A percentile compares a stretch with the other conserved stretches of the same genome.
These are phyloP conservation scores for Boechera divaricarpa DNA, from an alignment of 345 rosid species.

Conservation along the genomic window DNA sequence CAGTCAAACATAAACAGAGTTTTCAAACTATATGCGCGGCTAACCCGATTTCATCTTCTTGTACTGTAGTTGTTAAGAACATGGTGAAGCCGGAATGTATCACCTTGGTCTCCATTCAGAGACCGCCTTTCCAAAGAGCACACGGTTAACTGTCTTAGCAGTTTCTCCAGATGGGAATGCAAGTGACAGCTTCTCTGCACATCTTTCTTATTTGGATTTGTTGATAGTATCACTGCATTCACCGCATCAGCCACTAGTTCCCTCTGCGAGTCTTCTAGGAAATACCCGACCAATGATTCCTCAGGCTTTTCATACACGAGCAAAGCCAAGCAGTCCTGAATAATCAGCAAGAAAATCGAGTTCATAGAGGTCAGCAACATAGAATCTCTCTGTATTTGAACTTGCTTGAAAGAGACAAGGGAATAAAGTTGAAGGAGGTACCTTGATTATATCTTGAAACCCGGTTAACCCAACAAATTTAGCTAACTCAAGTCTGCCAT, in stretches of 20 bases:
- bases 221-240: slow-evolving; percentile 75
- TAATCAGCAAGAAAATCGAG: slow-evolving; percentile 2
- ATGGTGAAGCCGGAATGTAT: slow-evolving; percentile 69
- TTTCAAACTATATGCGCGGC: slow-evolving; percentile 20
- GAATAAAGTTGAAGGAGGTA: slow-evolving; percentile 37
- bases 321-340: slow-evolving; percentile 84
- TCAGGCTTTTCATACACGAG: slow-evolving; percentile 77
- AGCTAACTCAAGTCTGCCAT: slow-evolving; percentile 76
- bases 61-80: slow-evolving; percentile 50
- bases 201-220: slow-evolving; percentile 70
- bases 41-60: slow-evolving; percentile 45
- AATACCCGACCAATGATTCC: slow-evolving; percentile 73
- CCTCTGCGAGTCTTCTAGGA: slow-evolving; percentile 75
- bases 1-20: slow-evolving; percentile 20
- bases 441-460: slow-evolving; percentile 75
- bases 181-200: slow-evolving; percentile 47
- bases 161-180: slow-evolving; percentile 73
- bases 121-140: slow-evolving; percentile 80
- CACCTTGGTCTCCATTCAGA: slow-evolving; percentile 81
- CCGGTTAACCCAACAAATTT: slow-evolving; percentile 64
- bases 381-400: slow-evolving; percentile 1
- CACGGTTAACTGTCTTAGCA: slow-evolving; percentile 80
- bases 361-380: slow-evolving; percentile 23
- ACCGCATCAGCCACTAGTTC: slow-evolving; percentile 90
- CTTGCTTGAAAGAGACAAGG: slow-evolving; percentile 7